Conservation (phyloP, 2,329 filamentous ascomycete genomes). For the Cercospora janseana region DNA sequence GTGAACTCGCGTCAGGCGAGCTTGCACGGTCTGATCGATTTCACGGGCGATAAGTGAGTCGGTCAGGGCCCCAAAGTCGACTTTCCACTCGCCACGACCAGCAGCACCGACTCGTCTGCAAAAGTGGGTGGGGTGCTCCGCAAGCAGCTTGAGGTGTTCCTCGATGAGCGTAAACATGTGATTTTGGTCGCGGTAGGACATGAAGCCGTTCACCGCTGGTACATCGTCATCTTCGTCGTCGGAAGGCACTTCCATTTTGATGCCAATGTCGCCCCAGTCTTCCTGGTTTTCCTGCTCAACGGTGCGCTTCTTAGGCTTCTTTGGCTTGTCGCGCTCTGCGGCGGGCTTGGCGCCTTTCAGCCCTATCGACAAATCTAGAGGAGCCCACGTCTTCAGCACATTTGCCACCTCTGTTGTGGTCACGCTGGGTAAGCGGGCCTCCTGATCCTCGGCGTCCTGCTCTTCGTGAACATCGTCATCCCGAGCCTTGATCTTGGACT, state of each 20-base stretch:
- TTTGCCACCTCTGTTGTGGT: constrained; percentile 45
- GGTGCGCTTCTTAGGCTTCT: constrained; percentile 23
- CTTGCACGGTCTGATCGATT: constrained; percentile 76
- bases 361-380: constrained; percentile 41
- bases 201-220: constrained; percentile 26
- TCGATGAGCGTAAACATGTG: constrained; percentile 59
- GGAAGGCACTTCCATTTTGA: constrained; percentile 30
- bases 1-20: constrained; percentile 72
- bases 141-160: constrained; percentile 69
- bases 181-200: constrained; percentile 39
- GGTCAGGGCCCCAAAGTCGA: constrained; percentile 75
- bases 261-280: constrained; percentile 32
- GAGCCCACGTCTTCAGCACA: constrained; percentile 37
- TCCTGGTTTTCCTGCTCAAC: constrained; percentile 14
- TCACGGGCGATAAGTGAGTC: constrained; percentile 71
- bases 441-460: constrained; percentile 40
- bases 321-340: constrained; percentile 30
- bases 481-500: constrained; percentile 66
- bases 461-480: constrained; percentile 54
- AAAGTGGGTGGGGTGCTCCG: constrained; percentile 67
- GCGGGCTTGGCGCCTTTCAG: constrained; percentile 31
- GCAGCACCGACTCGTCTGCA: constrained; percentile 65
- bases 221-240: constrained; percentile 34
- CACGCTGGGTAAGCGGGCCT: constrained; percentile 38
- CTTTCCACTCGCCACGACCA: constrained; percentile 70